Evolutionary conservation across 2,329 filamentous ascomycete species (phyloP).

Genomic region (Trichoderma sp.): DNA sequence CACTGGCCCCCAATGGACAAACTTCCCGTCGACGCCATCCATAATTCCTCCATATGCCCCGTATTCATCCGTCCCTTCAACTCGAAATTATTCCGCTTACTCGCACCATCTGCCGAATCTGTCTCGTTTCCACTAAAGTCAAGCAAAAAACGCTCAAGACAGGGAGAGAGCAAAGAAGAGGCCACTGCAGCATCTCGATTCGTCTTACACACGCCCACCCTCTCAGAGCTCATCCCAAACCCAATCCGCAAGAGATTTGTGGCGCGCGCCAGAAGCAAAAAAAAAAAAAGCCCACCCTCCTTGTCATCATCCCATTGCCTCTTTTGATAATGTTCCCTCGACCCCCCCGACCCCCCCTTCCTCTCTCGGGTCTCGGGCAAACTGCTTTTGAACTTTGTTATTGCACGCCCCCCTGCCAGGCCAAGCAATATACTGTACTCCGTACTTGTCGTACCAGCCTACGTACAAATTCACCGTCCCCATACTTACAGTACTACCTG

Average conservation of each 20-base stretch:
- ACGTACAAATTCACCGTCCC: not conserved
- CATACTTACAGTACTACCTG: too few species aligned
- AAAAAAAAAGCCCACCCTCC: not conserved
- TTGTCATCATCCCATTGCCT: slow-evolving; percentile 11
- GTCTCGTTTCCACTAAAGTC: not conserved
- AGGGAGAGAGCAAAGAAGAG: not conserved
- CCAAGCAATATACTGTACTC: not conserved
- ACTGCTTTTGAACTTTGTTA: not conserved
- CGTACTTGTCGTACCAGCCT: not conserved
- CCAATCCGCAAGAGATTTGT: not conserved
- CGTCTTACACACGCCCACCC: not conserved
- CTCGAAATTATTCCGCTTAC: slow-evolving; percentile 9
- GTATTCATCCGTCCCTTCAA: not conserved
- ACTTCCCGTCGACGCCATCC: not conserved
- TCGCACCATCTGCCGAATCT: slow-evolving; percentile 12
- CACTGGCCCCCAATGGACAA: not conserved
- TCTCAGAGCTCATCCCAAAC: not conserved
- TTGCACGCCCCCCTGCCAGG: not conserved
- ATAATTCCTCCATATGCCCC: not conserved
- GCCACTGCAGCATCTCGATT: slow-evolving; percentile 3
- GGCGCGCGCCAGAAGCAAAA: not conserved
- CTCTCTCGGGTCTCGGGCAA: not conserved
- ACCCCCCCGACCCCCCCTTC: not conserved
- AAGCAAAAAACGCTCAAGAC: not conserved
- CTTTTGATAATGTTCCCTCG: not conserved